phyloP scores from a whole-genome alignment of 192 early-diverging fungal species.

The Rhizophagus sp. region DNA sequence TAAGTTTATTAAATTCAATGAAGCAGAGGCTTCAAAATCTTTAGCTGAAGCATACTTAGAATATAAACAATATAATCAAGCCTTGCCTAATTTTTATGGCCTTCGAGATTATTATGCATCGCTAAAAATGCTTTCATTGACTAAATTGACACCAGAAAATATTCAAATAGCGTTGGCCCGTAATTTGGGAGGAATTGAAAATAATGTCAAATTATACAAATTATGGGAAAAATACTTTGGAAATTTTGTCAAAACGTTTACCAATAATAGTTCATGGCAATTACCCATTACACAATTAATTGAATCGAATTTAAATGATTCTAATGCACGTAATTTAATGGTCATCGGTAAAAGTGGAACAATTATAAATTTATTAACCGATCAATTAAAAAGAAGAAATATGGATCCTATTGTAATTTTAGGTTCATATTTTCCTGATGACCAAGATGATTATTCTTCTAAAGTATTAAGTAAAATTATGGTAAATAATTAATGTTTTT shows the following conservation, averaged over 20 bases:
- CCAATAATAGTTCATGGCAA: not conserved
- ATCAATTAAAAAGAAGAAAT: not conserved
- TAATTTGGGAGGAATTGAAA: constrained; percentile 28
- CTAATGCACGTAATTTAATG: constrained; percentile 19
- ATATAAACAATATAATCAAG: not conserved
- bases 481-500: not conserved
- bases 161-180: constrained; percentile 10
- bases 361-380: constrained; percentile 1
- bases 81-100: constrained; percentile 23
- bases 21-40: no score
- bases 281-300: constrained; percentile 13
- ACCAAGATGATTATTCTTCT: constrained; percentile 26
- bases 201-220: not conserved
- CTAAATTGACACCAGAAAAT: not conserved
- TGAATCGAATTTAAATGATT: constrained; percentile 15
- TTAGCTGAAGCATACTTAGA: not conserved
- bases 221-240: constrained; percentile 11
- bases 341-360: constrained; percentile 22
- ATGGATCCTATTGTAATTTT: constrained; percentile 23
- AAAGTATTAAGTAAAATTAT: constrained; percentile 25
- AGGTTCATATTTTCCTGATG: constrained; percentile 27
- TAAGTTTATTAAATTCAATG: no score
- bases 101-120: not conserved
- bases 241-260: not conserved
- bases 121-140: not conserved